phyloP scores from a whole-genome alignment of 2,329 filamentous ascomycete genomes.

The Colletotrichum siamense region DNA sequence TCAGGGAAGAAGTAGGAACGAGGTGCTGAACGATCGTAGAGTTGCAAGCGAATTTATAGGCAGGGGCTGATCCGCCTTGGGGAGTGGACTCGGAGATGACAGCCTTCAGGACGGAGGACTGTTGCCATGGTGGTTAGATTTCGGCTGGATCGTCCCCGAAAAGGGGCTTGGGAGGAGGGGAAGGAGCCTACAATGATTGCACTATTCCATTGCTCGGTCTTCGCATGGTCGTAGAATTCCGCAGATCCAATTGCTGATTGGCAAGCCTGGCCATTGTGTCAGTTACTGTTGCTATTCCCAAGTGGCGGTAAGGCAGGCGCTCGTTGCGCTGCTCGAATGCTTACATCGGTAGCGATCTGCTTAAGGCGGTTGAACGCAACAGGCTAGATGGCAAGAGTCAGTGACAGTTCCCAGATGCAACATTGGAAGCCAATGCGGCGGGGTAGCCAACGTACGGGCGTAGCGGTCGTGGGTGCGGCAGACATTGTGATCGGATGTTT shows the following conservation, averaged over 20 bases:
- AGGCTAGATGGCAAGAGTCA: conserved; percentile 56
- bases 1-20: conserved; percentile 68
- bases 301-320: background rate
- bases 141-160: background rate
- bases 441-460: background rate
- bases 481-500: background rate
- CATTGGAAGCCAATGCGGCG: background rate
- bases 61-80: conserved; percentile 60
- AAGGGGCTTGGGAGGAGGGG: background rate
- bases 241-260: conserved; percentile 75
- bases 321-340: conserved; percentile 31
- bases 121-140: conserved; percentile 11
- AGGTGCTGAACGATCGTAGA: conserved; percentile 98
- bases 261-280: conserved; percentile 69
- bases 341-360: conserved; percentile 85
- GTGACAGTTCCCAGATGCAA: background rate
- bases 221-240: conserved; percentile 85
- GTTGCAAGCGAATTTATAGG: conserved; percentile 95
- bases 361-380: conserved; percentile 78
- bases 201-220: conserved; percentile 89
- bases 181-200: conserved; percentile 78
- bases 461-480: background rate
- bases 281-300: conserved; percentile 9
- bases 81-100: conserved; percentile 78
- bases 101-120: conserved; percentile 79